Base-by-base conservation (phyloP, 2,329 filamentous ascomycete genomes). In the Alternaria burnsii region DNA sequence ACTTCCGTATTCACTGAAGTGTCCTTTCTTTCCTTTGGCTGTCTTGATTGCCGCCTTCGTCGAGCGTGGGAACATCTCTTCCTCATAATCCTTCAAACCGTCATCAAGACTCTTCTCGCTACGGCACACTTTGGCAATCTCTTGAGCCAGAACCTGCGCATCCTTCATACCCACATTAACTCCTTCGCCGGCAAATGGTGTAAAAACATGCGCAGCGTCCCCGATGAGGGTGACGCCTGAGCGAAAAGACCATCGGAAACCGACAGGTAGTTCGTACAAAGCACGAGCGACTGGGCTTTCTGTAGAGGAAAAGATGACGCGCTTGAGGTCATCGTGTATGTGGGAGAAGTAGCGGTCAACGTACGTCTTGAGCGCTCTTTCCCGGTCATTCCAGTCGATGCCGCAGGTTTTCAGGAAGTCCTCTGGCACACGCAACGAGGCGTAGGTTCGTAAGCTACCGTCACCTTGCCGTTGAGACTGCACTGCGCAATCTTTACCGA, bases 201-300 rank as follows among this genome's bases (percentile, higher is more conserved):
- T 82, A 85, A 87, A 87, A 22, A 88, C 68, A 71, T 89, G 86
- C 8, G 87, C 87, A 1, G 87, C 84, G 65, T 89, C 86, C 5
- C 87, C 87, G 26, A 88, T 78, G 14, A 88, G 69, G 0, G 87
- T 88, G 5, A 85, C 69, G 0, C 86, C 85, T 6, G 76, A 70
- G 18, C 75, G 76, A 48, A 83, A 79, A 41, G 78, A 60, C 85
- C 86, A 89, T 3, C 80, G 75, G 4, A 84, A 79, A 2, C 65
- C 86, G 1, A 84, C 71, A 0, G 86, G 86, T 10, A 89, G 79
- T 69, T 82, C 82, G 68, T 85, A 87, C 1, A 89, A 75, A 1
- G 81, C 44, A 5, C 74, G 68, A 5, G 73, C 55, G 3, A 32
- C 62, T 3, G 68, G 9, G 3, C 47, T 41, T 22, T 74, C 69